Base-by-base conservation (phyloP, 2,329 filamentous ascomycete genomes). In the Aureobasidium zeae region DNA sequence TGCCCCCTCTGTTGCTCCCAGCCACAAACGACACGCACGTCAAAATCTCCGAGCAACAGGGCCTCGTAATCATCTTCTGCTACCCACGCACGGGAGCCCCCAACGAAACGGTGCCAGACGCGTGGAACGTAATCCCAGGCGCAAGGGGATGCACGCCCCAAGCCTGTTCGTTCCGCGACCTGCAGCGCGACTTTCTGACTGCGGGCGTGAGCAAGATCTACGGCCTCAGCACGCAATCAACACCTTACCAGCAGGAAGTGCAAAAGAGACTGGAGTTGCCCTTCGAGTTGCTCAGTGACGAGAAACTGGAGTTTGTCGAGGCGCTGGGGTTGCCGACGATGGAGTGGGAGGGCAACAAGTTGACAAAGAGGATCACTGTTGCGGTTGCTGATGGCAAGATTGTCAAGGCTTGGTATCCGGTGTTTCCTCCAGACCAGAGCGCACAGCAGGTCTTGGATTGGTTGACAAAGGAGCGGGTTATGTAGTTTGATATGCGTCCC, bases 111-210 rank as follows among this genome's bases (percentile, higher is more conserved):
- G 58, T 68, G n/a, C 57, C 63, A 31, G 57, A 62, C 20, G 53
- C 57, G 10, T 68, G 63, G 64, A 63, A 68, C 51, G 48, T 55
- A 12, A 67, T 67, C 42, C 64, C 64, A 4, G 64, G 66, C 20
- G 65, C 65, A 6, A 53, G 64, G 45, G 65, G 65, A 42, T 69
- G 64, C 52, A 67, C 66, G 11, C 63, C 64, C 5, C 64, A 67
- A 55, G 64, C 65, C 11, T 67, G 66, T 52, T 61, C 60, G 9
- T 68, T 69, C 55, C 60, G 62, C 17, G 63, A 67, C 49, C 49
- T 51, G 5, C 49, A 54, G 2, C 35, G 53, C 3, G 54, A 59
- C 9, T 53, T 66, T 12, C 37, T 48, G n/a, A 32, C 48, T 2
- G 44, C 51, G 5, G 60, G 62, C 5, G 58, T 66, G 0, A 50